A percentile compares a stretch with the other conserved stretches of the same genome.
phyloP scores from a whole-genome alignment of 2,329 filamentous ascomycete species.

The Emmonsiellopsis sp. region DNA sequence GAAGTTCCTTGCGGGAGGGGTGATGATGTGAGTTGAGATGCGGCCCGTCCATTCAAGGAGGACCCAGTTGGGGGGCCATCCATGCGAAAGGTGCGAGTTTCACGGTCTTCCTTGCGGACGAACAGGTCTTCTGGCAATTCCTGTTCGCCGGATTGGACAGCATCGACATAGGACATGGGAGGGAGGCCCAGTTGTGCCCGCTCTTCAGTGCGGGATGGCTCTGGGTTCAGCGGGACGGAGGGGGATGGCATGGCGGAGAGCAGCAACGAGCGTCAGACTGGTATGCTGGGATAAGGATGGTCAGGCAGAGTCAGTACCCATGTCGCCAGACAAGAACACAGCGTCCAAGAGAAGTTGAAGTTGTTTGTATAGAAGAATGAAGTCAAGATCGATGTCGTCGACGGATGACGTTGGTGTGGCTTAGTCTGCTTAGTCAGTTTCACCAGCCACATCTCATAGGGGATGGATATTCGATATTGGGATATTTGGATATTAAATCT shows the following conservation, averaged over 20 bases:
- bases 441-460: too few relatives aligned
- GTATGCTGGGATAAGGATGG: too few relatives aligned
- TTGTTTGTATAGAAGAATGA: too few relatives aligned
- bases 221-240: background rate
- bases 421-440: too few relatives aligned
- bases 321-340: too few relatives aligned
- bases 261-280: background rate
- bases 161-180: constrained; percentile 2
- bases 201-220: constrained; percentile 2
- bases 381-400: too few relatives aligned
- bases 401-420: too few relatives aligned
- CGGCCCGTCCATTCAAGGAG: background rate
- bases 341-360: too few relatives aligned
- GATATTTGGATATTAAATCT: too few relatives aligned
- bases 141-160: background rate
- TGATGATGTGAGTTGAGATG: background rate
- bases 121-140: background rate
- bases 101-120: background rate
- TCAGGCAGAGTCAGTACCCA: too few relatives aligned
- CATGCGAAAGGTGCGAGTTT: background rate
- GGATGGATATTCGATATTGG: too few relatives aligned
- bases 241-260: background rate
- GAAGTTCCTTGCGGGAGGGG: background rate
- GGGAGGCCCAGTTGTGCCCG: background rate
- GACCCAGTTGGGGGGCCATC: background rate